Percentiles rank a stretch among this genome's conserved stretches.
Conservation (phyloP, 805 yeast species). For the Ogataea philodendri region DNA sequence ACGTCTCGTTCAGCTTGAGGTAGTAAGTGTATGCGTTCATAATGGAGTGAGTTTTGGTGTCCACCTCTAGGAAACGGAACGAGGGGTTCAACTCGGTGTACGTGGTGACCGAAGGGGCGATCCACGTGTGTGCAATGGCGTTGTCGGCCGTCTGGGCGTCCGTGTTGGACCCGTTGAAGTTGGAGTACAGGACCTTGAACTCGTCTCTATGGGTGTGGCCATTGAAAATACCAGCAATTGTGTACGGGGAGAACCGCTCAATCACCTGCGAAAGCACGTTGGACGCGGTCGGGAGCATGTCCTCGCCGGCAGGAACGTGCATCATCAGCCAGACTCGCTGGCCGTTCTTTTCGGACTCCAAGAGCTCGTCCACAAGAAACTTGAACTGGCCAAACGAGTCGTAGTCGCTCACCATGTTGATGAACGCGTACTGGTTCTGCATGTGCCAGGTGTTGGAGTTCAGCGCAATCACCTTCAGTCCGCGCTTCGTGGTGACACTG, state of each 20-base stretch:
- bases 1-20: constrained; percentile 58
- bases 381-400: constrained; percentile 64
- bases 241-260: constrained; percentile 64
- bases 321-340: constrained; percentile 74
- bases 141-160: constrained; percentile 39
- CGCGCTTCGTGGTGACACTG: constrained; percentile 51
- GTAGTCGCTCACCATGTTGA: constrained; percentile 46
- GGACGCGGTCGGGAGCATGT: constrained; percentile 61
- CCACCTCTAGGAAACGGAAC: constrained; percentile 72
- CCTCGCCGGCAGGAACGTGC: constrained; percentile 63
- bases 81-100: constrained; percentile 59
- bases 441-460: constrained; percentile 69
- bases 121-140: constrained; percentile 59
- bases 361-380: constrained; percentile 59
- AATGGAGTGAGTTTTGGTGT: constrained; percentile 55
- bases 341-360: constrained; percentile 54
- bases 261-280: constrained; percentile 54
- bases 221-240: constrained; percentile 65
- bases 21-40: constrained; percentile 60
- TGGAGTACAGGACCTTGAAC: constrained; percentile 53
- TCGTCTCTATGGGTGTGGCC: constrained; percentile 75
- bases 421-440: constrained; percentile 56
- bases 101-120: constrained; percentile 67
- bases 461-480: constrained; percentile 58
- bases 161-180: constrained; percentile 37